Conservation (phyloP, 768 basidiomycete species). For the Leccinellum albellum region DNA sequence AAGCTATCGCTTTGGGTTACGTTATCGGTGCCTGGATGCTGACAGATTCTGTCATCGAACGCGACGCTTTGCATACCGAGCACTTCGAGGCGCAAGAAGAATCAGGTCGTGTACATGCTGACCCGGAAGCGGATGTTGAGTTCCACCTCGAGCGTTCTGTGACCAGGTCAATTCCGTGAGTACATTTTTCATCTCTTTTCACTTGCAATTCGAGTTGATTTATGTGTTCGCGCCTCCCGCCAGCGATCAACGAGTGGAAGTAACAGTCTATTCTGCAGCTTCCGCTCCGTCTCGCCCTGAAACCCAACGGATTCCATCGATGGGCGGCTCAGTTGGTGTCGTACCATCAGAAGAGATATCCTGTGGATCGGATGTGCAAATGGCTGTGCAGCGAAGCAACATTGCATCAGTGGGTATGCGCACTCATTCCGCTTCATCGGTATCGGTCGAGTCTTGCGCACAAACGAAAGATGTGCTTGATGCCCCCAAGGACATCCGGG, state of each 20-base stretch:
- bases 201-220: background rate
- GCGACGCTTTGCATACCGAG: background rate
- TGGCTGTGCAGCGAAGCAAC: background rate
- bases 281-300: background rate
- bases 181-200: background rate
- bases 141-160: background rate
- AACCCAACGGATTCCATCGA: background rate
- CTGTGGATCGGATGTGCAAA: background rate
- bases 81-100: background rate
- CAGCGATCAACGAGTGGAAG: background rate
- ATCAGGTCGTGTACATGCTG: background rate
- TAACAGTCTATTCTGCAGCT: background rate
- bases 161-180: background rate
- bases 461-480: background rate
- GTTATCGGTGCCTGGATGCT: background rate
- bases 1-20: background rate
- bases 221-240: background rate
- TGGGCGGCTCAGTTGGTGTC: background rate
- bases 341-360: background rate
- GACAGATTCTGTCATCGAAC: background rate
- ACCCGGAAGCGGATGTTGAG: background rate
- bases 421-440: background rate
- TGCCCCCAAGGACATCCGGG: background rate
- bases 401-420: background rate
- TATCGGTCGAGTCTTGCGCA: background rate